Percentiles rank a stretch among this genome's conserved stretches.
These are phyloP conservation scores for Hirsutella rhossiliensis DNA, from an alignment of 2,329 filamentous ascomycete genomes.

Conservation along the genomic window DNA sequence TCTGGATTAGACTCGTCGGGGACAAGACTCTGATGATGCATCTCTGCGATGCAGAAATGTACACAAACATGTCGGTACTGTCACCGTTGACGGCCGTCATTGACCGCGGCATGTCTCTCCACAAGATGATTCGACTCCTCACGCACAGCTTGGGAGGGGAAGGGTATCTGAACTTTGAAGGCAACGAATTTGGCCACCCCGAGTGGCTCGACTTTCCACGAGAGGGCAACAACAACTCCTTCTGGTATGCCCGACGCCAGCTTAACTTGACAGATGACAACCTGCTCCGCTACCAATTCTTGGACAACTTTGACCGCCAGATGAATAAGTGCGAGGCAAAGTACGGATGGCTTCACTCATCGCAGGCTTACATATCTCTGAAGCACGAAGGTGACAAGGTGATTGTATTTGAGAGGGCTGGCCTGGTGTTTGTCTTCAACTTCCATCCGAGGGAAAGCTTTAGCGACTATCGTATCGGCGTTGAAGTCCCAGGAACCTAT, in stretches of 20 bases:
- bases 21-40: slow-evolving; percentile 98
- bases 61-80: slow-evolving; percentile 90
- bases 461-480: slow-evolving; percentile 82
- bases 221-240: slow-evolving; percentile 83
- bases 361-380: slow-evolving; percentile 83
- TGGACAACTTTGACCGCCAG: slow-evolving; percentile 85
- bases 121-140: slow-evolving; percentile 95
- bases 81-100: slow-evolving; percentile 79
- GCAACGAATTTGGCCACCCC: slow-evolving; percentile 96
- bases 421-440: slow-evolving; percentile 90
- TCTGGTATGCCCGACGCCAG: slow-evolving; percentile 88
- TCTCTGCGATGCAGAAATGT: slow-evolving; percentile 93
- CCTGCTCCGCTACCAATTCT: slow-evolving; percentile 75
- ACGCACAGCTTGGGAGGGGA: slow-evolving; percentile 89
- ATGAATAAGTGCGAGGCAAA: slow-evolving; percentile 85
- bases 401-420: slow-evolving; percentile 86
- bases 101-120: slow-evolving; percentile 78
- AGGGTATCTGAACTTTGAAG: slow-evolving; percentile 96
- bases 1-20: slow-evolving; percentile 60
- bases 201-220: slow-evolving; percentile 99
- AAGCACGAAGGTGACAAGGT: slow-evolving; percentile 94
- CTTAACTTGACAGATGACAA: slow-evolving; percentile 83
- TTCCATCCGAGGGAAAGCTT: slow-evolving; percentile 80
- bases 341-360: slow-evolving; percentile 78
- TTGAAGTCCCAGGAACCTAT: slow-evolving; percentile 79